These are phyloP conservation scores for Cymodocea nodosa DNA, from an alignment of 116 monocot species.

Conservation along the genomic window DNA sequence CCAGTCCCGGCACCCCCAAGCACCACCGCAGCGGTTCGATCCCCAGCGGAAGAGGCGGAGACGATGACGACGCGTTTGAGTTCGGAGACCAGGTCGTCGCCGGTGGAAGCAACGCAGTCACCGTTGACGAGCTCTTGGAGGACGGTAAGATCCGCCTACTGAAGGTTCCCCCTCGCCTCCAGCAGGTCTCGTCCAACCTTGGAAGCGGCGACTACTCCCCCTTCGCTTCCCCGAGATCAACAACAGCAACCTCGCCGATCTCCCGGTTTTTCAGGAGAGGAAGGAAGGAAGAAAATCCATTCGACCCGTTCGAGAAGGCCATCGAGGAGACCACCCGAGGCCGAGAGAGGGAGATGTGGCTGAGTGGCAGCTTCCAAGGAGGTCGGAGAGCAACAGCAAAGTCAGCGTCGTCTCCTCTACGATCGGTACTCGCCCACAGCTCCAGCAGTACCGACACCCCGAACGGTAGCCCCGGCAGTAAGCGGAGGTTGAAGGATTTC, in stretches of 20 bases:
- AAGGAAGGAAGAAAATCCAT: no score
- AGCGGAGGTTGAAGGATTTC: slow-evolving; percentile 25
- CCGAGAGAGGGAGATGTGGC: neutral
- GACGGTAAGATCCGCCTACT: no score
- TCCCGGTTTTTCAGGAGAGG: neutral
- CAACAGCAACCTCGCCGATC: neutral
- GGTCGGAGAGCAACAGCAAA: neutral
- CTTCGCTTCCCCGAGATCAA: slow-evolving; percentile 3
- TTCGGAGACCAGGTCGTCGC: no score
- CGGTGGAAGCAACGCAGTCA: no score
- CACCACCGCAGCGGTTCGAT: no score
- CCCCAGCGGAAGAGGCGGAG: no score
- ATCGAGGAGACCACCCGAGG: slow-evolving; percentile 9
- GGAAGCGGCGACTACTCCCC: no score
- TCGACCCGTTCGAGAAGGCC: slow-evolving; percentile 13
- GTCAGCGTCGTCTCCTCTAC: slow-evolving; percentile 6
- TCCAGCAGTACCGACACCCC: neutral
- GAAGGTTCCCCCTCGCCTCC: slow-evolving; percentile 11
- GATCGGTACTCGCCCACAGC: neutral
- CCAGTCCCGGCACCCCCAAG: no score
- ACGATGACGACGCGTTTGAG: no score
- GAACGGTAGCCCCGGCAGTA: slow-evolving; percentile 12
- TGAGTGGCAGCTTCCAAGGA: neutral
- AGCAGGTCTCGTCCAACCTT: neutral
- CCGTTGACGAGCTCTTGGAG: no score